phyloP scores from a whole-genome alignment of 805 yeast genomes.

The Yarrowia keelungensis region DNA sequence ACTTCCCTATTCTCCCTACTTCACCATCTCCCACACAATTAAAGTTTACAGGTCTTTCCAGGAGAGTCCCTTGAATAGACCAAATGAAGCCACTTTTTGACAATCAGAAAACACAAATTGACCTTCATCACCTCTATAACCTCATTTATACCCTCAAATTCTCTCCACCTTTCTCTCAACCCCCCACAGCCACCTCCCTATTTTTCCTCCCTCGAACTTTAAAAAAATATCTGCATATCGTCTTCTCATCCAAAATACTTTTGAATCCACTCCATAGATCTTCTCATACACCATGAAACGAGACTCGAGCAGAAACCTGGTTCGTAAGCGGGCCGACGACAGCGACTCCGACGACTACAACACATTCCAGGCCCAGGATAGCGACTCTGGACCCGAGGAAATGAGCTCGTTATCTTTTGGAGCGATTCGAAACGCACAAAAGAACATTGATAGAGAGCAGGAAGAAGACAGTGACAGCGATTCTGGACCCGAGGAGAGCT shows the following conservation, averaged over 20 bases:
- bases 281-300: conserved; percentile 12
- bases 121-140: no score
- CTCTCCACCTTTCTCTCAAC: no score
- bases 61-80: no score
- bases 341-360: conserved; percentile 18
- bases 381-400: conserved; percentile 37
- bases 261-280: neutral
- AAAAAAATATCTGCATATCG: conserved; percentile 13
- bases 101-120: no score
- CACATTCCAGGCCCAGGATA: conserved; percentile 2
- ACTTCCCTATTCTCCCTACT: no score
- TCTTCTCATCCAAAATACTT: neutral
- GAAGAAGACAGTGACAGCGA: conserved; percentile 20
- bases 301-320: conserved; percentile 29
- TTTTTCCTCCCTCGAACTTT: neutral
- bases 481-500: conserved; percentile 41
- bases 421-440: conserved; percentile 46
- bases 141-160: no score
- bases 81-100: no score
- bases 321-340: conserved; percentile 24
- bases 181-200: no score
- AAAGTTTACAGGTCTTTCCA: no score
- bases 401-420: conserved; percentile 45
- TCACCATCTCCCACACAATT: no score
- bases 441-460: conserved; percentile 41